phyloP scores from a whole-genome alignment of 108 stramenopile species.

The Schizochytrium sp. region DNA sequence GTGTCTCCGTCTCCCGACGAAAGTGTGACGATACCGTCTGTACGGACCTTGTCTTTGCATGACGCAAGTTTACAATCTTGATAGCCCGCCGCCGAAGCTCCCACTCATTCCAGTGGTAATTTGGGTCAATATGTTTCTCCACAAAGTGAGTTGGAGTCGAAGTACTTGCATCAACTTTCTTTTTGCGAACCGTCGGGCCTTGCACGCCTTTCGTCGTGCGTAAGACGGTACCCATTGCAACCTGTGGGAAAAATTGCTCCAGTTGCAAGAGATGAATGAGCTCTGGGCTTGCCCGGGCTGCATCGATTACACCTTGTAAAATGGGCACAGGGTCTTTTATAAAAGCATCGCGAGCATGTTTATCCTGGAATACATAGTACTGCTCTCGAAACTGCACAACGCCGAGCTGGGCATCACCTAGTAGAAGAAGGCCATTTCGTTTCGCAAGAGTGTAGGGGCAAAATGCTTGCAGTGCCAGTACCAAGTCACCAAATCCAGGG shows the following conservation, averaged over 20 bases:
- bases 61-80: conserved; percentile 75
- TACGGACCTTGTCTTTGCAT: conserved; percentile 68
- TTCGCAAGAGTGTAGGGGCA: conserved; percentile 61
- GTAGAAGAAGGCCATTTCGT: conserved; percentile 73
- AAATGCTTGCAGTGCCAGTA: conserved; percentile 77
- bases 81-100: conserved; percentile 75
- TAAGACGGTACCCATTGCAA: neutral
- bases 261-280: conserved; percentile 77
- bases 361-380: conserved; percentile 75
- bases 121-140: conserved; percentile 71
- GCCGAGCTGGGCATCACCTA: conserved; percentile 76
- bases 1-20: conserved; percentile 75
- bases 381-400: conserved; percentile 70
- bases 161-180: conserved; percentile 67
- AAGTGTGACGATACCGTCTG: conserved; percentile 80
- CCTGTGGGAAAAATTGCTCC: conserved; percentile 70
- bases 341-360: conserved; percentile 70
- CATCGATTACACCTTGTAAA: conserved; percentile 64
- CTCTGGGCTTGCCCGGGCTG: conserved; percentile 71
- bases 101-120: conserved; percentile 81
- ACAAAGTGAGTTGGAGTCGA: conserved; percentile 77
- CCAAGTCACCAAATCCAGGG: conserved; percentile 64
- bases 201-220: neutral
- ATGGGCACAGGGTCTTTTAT: conserved; percentile 65
- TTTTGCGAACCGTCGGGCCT: neutral